Conservation (phyloP, 768 basidiomycete genomes). For the Lactifluus piperatus region DNA sequence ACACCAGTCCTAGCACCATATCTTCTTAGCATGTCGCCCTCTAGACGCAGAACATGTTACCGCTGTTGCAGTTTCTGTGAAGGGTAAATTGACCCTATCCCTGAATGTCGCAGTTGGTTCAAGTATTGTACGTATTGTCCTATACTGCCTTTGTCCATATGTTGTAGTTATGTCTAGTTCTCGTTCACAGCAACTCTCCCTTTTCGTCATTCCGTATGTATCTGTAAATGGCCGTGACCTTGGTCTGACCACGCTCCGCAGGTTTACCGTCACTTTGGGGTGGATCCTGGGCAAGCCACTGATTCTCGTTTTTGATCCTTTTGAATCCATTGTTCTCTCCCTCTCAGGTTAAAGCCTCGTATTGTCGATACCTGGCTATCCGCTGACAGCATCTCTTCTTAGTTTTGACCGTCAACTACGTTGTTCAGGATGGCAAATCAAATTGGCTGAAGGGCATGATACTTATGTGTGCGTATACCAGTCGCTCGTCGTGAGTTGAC, state of each 20-base stretch:
- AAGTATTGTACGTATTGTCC: conserved; percentile 49
- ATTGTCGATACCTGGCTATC: neutral
- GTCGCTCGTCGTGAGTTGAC: neutral
- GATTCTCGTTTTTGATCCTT: conserved; percentile 81
- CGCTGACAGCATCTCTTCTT: neutral
- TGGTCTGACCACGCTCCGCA: conserved; percentile 25
- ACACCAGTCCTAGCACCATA: neutral
- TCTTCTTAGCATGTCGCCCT: conserved; percentile 1
- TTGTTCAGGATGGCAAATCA: conserved; percentile 71
- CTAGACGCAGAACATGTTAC: conserved; percentile 65
- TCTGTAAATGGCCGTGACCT: neutral
- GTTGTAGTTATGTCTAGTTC: neutral
- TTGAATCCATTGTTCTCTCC: conserved; percentile 65
- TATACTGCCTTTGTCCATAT: neutral
- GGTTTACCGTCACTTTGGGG: conserved; percentile 63
- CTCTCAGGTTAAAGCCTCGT: conserved; percentile 30
- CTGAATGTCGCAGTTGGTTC: conserved; percentile 87
- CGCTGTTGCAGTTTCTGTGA: conserved; percentile 85
- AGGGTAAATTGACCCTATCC: conserved; percentile 81
- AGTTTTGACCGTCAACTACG: conserved; percentile 82
- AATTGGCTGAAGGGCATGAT: conserved; percentile 80
- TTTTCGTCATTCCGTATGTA: conserved; percentile 76
- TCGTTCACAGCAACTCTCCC: conserved; percentile 60
- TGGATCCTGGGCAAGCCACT: conserved; percentile 80
- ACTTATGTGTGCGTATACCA: conserved; percentile 47